Evolutionary conservation across 768 basidiomycete species (phyloP).

Genomic region (Clavulina sp.): DNA sequence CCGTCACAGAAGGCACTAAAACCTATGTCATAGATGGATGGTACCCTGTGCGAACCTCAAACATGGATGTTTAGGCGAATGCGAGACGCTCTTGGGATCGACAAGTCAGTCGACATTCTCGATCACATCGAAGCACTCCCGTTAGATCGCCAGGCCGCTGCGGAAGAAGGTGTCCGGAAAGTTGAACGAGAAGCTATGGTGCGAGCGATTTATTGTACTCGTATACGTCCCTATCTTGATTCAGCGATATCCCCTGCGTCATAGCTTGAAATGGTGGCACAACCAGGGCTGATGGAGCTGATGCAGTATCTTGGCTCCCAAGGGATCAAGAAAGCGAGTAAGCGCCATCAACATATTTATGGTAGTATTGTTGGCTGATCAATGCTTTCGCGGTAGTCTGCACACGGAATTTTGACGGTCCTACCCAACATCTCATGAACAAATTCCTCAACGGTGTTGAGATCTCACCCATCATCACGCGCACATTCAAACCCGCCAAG

Average conservation of each 20-base stretch:
- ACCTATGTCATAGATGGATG: no score
- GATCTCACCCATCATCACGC: neutral
- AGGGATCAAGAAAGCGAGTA: neutral
- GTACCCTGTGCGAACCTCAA: no score
- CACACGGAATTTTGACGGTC: neutral
- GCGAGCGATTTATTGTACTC: neutral
- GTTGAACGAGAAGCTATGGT: constrained; percentile 1
- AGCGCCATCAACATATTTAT: no score
- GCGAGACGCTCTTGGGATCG: neutral
- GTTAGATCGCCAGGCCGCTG: neutral
- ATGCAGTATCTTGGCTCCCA: neutral
- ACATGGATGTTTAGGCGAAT: neutral
- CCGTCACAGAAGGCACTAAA: no score
- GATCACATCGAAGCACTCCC: neutral
- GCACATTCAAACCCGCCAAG: neutral
- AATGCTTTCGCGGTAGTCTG: no score
- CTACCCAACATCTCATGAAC: neutral
- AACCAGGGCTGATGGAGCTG: neutral
- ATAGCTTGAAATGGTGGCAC: neutral
- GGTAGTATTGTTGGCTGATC: no score
- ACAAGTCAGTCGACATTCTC: neutral
- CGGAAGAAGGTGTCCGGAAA: neutral
- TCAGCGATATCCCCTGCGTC: neutral
- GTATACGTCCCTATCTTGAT: neutral
- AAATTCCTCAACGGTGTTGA: neutral